A percentile compares a stretch with the other conserved stretches of the same genome.
These are phyloP conservation scores for Rhynchosporium agropyri DNA, from an alignment of 2,329 filamentous ascomycete species.

Conservation along the genomic window DNA sequence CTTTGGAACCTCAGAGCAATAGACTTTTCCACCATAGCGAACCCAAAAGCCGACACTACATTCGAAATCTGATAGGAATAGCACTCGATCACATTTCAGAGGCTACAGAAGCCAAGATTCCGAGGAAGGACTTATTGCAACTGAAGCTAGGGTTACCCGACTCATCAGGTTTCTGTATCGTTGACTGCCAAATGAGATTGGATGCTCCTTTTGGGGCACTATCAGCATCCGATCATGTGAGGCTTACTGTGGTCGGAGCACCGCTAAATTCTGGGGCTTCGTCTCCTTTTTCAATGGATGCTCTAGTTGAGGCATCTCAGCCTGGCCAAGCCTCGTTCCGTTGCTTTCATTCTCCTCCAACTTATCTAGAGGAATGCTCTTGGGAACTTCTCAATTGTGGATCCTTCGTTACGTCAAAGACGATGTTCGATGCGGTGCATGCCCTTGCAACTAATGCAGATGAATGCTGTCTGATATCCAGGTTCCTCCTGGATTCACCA, in stretches of 20 bases:
- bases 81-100: conserved; percentile 20
- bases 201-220: conserved; percentile 8
- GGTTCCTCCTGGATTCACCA: not conserved
- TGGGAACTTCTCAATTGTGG: conserved; percentile 20
- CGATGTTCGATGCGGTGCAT: conserved; percentile 21
- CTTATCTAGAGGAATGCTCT: conserved; percentile 19
- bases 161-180: not conserved
- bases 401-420: conserved; percentile 23
- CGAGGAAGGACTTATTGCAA: conserved; percentile 9
- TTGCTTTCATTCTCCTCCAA: conserved; percentile 19
- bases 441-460: not conserved
- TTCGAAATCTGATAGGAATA: conserved; percentile 16
- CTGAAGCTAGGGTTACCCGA: conserved; percentile 2
- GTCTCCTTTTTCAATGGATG: conserved; percentile 14
- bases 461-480: conserved; percentile 8
- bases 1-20: conserved; percentile 7
- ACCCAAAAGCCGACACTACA: conserved; percentile 8
- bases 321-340: conserved; percentile 14
- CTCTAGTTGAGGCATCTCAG: conserved; percentile 12
- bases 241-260: conserved; percentile 11
- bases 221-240: conserved; percentile 18
- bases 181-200: conserved; percentile 12
- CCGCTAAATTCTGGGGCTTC: conserved; percentile 5
- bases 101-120: conserved; percentile 7
- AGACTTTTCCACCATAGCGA: not conserved